Evolutionary conservation across 768 basidiomycete genomes (phyloP).

Genomic region (Pholiota molesta): DNA sequence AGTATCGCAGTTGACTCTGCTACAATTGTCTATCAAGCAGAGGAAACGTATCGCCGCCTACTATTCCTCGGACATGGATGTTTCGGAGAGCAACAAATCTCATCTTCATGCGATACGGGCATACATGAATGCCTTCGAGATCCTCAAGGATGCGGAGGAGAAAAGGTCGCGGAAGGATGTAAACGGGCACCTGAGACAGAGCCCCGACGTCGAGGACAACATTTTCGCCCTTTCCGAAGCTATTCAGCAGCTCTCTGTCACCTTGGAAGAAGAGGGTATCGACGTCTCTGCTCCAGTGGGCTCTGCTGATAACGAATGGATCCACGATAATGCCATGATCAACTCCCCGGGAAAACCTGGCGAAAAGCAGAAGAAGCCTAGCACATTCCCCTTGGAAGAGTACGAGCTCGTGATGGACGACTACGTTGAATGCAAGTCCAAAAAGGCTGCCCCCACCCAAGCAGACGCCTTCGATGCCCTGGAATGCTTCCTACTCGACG

Average conservation of each 20-base stretch:
- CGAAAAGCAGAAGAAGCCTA: not conserved
- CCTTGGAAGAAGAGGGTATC: not conserved
- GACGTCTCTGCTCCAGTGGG: not conserved
- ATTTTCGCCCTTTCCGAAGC: not conserved
- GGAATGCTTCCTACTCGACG: not conserved
- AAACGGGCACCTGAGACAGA: not conserved
- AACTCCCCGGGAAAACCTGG: not conserved
- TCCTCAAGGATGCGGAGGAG: not conserved
- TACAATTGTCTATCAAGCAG: not conserved
- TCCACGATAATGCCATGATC: not conserved
- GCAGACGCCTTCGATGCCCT: not conserved
- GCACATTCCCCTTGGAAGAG: not conserved
- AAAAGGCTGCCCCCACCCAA: not conserved
- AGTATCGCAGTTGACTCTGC: not conserved
- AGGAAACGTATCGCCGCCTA: not conserved
- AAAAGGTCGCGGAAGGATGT: not conserved
- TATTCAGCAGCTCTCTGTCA: not conserved
- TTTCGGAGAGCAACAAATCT: not conserved
- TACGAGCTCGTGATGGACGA: slow-evolving; percentile 1
- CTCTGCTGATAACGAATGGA: not conserved
- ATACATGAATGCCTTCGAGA: not conserved
- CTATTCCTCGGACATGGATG: not conserved
- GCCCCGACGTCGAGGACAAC: not conserved
- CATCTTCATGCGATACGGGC: not conserved
- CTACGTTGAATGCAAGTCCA: not conserved